Evolutionary conservation across 2,329 filamentous ascomycete species (phyloP).

Genomic region (Hypomyces perniciosus): DNA sequence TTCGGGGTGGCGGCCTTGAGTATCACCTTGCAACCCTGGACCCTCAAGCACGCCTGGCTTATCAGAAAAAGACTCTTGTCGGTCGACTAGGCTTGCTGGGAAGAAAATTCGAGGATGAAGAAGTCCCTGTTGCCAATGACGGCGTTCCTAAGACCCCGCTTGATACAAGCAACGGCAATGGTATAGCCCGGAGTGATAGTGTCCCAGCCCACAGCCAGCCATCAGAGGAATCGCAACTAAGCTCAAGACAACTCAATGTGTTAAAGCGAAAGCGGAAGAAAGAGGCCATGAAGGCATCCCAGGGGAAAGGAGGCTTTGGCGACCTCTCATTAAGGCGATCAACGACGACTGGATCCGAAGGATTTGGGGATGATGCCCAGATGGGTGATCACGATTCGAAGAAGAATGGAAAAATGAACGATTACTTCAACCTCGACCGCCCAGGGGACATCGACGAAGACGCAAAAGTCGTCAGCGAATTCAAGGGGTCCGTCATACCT

Average conservation of each 20-base stretch:
- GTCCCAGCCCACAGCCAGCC: slow-evolving; percentile 33
- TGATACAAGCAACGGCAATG: slow-evolving; percentile 33
- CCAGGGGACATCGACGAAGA: slow-evolving; percentile 77
- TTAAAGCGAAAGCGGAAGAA: slow-evolving; percentile 91
- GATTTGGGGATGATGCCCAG: slow-evolving; percentile 54
- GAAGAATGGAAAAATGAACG: slow-evolving; percentile 60
- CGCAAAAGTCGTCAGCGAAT: slow-evolving; percentile 87
- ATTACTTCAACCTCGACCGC: slow-evolving; percentile 89
- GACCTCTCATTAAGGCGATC: slow-evolving; percentile 69
- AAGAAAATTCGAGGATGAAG: slow-evolving; percentile 77
- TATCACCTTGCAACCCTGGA: slow-evolving; percentile 77
- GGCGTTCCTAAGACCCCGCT: slow-evolving; percentile 38
- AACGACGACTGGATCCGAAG: slow-evolving; percentile 56
- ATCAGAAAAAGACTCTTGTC: slow-evolving; percentile 83
- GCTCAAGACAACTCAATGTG: slow-evolving; percentile 89
- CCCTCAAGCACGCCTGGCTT: slow-evolving; percentile 69
- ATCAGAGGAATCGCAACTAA: slow-evolving; percentile 66
- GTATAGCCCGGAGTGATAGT: slow-evolving; percentile 30
- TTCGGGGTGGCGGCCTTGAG: slow-evolving; percentile 82
- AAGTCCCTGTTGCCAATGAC: slow-evolving; percentile 56
- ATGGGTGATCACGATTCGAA: slow-evolving; percentile 46
- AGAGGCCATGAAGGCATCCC: slow-evolving; percentile 75
- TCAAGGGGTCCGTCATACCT: slow-evolving; percentile 74
- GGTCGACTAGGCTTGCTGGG: slow-evolving; percentile 79
- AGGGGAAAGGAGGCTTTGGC: slow-evolving; percentile 83